Base-by-base conservation (phyloP, 2,329 filamentous ascomycete species). In the Thelonectria discophora region DNA sequence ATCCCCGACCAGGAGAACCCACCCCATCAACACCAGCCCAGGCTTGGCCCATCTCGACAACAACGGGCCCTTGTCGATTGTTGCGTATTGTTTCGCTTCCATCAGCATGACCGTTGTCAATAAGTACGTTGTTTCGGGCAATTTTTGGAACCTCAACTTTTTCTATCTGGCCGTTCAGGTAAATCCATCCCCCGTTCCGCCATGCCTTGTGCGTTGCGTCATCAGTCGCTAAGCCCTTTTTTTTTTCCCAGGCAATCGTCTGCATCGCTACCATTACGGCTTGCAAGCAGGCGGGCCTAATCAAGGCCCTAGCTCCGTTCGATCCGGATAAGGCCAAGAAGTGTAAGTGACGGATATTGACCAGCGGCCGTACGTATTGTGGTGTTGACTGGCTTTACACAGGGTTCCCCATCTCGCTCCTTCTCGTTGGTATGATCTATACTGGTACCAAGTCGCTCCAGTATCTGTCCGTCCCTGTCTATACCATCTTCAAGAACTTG, bases 31-130 rank as follows among this genome's bases (percentile, higher is more conserved):
- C 50, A 39, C 48, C n/a, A 51, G 52, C 43, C 39, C 45, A 13
- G 46, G 55, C 20, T 55, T 72, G 17, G 66, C 64, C 39, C 80
- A 81, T 70, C 76, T 93, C 65, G 86, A 89, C 72, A 92, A 93
- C 79, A 95, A 88, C 78, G 92, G 93, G 15, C 82, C 87, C 47
- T 76, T 95, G 49, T 93, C 94, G 20, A 91, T 99, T 71, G 75
- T 97, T 67, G 88, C 92, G 50, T 99, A 99, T 83, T 99, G 95
- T 79, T 83, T 91, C 73, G 92, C 94, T 55, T 97, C 94, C n/a
- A 99, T 99, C 75, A 87, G 94, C 78, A 99, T 99, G 95, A 99
- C 95, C 8, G 92, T 97, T n/a, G 95, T 96, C 78, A 99, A 99
- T 82, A 99, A 99, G 84, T 99, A 96, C 78, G 94, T 97, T 65